Conservation (phyloP, 1,284 basidiomycete species). For the Xerocomus minutiporus region DNA sequence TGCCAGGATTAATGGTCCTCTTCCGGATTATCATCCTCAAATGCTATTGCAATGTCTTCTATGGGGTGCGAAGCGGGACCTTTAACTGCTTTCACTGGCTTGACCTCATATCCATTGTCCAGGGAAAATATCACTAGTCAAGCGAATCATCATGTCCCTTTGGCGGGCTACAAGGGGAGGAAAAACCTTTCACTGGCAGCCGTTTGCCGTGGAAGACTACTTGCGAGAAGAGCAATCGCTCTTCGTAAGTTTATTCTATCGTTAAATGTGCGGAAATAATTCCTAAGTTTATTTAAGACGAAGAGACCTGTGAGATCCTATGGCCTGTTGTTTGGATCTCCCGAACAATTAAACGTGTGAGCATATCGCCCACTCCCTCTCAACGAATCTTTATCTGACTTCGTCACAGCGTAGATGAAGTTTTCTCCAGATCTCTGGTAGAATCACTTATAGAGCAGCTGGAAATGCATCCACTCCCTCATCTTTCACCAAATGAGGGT, state of each 20-base stretch:
- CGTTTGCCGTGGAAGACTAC: slow-evolving; percentile 55
- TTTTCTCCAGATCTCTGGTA: slow-evolving; percentile 61
- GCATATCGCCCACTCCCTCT: slow-evolving; percentile 13
- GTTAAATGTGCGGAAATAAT: neutral
- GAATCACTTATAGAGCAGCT: slow-evolving; percentile 60
- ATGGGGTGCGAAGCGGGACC: slow-evolving; percentile 62
- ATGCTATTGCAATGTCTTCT: slow-evolving; percentile 87
- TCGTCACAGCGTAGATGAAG: slow-evolving; percentile 43
- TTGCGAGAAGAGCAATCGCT: slow-evolving; percentile 33
- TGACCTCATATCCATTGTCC: slow-evolving; percentile 5
- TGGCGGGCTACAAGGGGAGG: slow-evolving; percentile 37
- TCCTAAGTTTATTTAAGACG: slow-evolving; percentile 12
- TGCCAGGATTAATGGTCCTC: slow-evolving; percentile 75
- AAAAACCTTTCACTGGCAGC: slow-evolving; percentile 36
- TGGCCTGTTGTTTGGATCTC: slow-evolving; percentile 43
- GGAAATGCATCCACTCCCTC: slow-evolving; percentile 59
- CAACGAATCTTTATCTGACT: neutral
- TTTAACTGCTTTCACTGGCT: neutral
- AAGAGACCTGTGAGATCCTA: slow-evolving; percentile 36
- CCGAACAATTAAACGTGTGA: slow-evolving; percentile 40
- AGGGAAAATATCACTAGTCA: slow-evolving; percentile 84
- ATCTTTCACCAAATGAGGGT: slow-evolving; percentile 73
- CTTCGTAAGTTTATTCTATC: slow-evolving; percentile 10
- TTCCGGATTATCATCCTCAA: slow-evolving; percentile 88
- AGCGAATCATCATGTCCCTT: slow-evolving; percentile 72